Base-by-base conservation (phyloP, 78 protist genomes). In the Dictyostelium intermedium region DNA sequence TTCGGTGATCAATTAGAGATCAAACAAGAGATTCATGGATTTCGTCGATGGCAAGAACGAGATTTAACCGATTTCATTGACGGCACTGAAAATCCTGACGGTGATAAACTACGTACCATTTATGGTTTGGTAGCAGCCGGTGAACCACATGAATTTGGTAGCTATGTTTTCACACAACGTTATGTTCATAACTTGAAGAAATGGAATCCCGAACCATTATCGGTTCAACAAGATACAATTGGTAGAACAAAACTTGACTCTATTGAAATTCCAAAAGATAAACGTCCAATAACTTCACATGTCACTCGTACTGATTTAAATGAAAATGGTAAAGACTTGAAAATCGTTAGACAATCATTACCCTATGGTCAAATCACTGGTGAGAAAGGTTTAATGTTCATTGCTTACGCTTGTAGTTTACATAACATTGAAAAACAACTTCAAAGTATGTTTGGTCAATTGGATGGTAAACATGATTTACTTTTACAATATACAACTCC, bases 81-180 rank as follows among this genome's bases (percentile, higher is more conserved):
- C 27, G 94, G 94, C 3, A 89, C 94, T 11, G 94, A 89, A 47
- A 89, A 89, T 50, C 94, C 94, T 4, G 41, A 27, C 0, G 94
- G 94, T 20, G 73, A 41, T 1, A 35, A 80, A 25, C 0, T 45
- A n/a, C 14, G 84, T 39, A 14, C 35, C 0, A 1, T 4, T 13
- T 53, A 60, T 39, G 93, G 86, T 6, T 27, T 87, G 0, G 32
- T 87, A 0, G 45, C 80, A 5, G 32, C 41, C 0, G 84, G 80
- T 10, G 60, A 89, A 8, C 77, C 32, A 16, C 8, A 83, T 74
- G 79, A 78, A 39, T 69, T 32, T 47, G 94, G 94, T 13, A 80
- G 82, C 7, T 89, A 89, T 50, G 87, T 89, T 5, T 39, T 89
- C 8, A 60, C 78, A 13, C 94, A 89, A 34, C 43, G 82, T 0